phyloP scores from a whole-genome alignment of 192 early-diverging fungal genomes.

The Linnemannia zychae region DNA sequence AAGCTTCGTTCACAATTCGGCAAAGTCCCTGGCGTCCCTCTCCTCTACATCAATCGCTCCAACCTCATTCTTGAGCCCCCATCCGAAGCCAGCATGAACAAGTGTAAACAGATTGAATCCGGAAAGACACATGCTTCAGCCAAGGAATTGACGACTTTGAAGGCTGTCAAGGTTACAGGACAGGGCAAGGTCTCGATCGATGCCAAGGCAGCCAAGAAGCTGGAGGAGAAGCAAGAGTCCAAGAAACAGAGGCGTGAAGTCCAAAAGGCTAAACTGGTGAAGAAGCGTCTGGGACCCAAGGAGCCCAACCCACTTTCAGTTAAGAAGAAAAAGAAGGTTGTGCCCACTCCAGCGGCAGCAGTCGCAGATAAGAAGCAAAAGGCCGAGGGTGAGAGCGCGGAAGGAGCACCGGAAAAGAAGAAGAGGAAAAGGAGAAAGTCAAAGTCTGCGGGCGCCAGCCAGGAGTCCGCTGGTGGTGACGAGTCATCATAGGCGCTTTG shows the following conservation, averaged over 20 bases:
- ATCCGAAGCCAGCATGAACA: conserved; percentile 62
- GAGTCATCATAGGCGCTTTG: conserved; percentile 27
- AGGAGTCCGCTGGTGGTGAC: not conserved
- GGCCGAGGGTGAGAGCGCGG: not conserved
- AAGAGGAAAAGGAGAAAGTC: conserved; percentile 48
- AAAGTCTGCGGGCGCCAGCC: not conserved
- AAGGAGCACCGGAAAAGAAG: conserved; percentile 33
- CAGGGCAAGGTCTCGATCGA: conserved; percentile 39
- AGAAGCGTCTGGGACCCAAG: conserved; percentile 80
- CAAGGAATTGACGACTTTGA: conserved; percentile 66
- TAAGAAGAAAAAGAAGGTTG: conserved; percentile 77
- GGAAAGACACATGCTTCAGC: conserved; percentile 52
- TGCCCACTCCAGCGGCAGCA: conserved; percentile 11
- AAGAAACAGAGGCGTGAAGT: conserved; percentile 52
- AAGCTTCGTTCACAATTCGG: conserved; percentile 74
- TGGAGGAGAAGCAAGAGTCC: conserved; percentile 52
- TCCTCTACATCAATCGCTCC: conserved; percentile 86
- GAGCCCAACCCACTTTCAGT: conserved; percentile 89
- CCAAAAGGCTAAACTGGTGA: conserved; percentile 52
- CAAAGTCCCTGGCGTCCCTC: conserved; percentile 83
- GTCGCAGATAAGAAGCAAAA: not conserved
- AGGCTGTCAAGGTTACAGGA: conserved; percentile 64
- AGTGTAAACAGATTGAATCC: conserved; percentile 58
- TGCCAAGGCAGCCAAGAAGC: conserved; percentile 57
- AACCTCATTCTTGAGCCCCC: conserved; percentile 88